Base-by-base conservation (phyloP, 768 basidiomycete species). In the Pleurotus salmoneostramineus region DNA sequence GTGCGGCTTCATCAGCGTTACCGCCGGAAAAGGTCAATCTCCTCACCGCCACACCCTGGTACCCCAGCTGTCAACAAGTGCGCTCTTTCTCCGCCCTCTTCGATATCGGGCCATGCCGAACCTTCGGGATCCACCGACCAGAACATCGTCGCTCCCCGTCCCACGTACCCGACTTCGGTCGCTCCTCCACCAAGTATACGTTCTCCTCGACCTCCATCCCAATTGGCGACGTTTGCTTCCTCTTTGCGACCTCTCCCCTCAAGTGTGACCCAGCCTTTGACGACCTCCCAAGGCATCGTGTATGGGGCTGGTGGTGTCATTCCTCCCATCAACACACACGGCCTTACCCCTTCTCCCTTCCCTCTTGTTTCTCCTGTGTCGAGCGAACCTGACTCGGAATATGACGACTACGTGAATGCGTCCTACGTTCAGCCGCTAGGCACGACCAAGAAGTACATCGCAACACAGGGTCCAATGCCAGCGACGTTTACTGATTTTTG, bases 351-450 rank as follows among this genome's bases (percentile, higher is more conserved):
- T 45, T 11, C 11, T 6, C 12, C 12, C n/a, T 11, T 15, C n/a
- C 52, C 62, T 36, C 4, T 58, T 45, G 7, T 54, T 56, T 44
- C 62, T 54, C n/a, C 63, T 52, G 21, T 40, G 17, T 43, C 52
- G 15, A 40, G 46, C 50, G 59, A 56, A 62, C 56, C 45, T 43
- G 60, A 62, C 2, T 68, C 70, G 15, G 83, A 85, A 34, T 83
- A 82, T 43, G 88, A 89, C 62, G 95, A 98, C 69, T 98, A 98
- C 69, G 87, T 98, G 70, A 98, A 98, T 67, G 96, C 96, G 7
- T 96, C 93, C 32, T 91, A 88, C 65, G 88, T 98, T 36, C 92
- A 92, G 69, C 93, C 95, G 2, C 72, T 93, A 15, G 88, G 88
- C 2, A 95, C 95, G 0, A 77, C 72, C 33, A 84, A 84, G 68